Evolutionary conservation across 192 early-diverging fungal genomes (phyloP), one percentile per base, ranked within the genome.

Genomic region (Coemansia sp.): DNA sequence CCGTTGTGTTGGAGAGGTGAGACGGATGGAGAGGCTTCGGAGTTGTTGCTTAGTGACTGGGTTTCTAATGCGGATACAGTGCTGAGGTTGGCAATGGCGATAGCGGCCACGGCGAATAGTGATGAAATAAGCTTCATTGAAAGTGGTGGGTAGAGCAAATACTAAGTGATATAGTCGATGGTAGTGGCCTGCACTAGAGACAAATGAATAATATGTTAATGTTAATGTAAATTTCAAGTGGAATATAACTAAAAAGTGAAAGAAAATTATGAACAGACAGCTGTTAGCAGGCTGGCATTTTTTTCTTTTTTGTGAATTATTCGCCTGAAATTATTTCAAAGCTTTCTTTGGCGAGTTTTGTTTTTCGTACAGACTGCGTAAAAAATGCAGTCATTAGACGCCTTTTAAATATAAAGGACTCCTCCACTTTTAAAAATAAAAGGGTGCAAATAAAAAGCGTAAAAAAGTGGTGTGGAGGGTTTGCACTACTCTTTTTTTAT

Each of bases 141-240:
- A 34, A 18, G 12, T 22, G 4, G 5, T 51, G 2, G 45, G 22
- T 1, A 31, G 17, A 18, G 36, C 28, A 14, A 45, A 20, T 54
- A 2, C 0, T 48, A 25, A 65, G 22, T 25, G 22, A 25, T 25
- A 25, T 25, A 1, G 22, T 25, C 22, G 22, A 25, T 25, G 22
- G 22, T 25, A 56, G 64, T 56, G 64, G 6, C 64, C 64, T 33
- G 64, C 64, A 65, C 64, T 25, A 25, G 22, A 25, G 22, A 25
- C 22, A 1, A 25, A 25, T 1, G 22, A 0, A 25, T 25, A 25
- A 25, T 25, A 25, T 25, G 22, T 1, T 25, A 25, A 1, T 25
- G 22, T 25, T 25, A 25, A 1, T 25, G 22, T 25, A 25, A 25
- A 25, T 25, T 25, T 25, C 22, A 25, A 25, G 22, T 25, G 22